Conservation (phyloP, 768 basidiomycete genomes). For the Strobilomyces confusus region DNA sequence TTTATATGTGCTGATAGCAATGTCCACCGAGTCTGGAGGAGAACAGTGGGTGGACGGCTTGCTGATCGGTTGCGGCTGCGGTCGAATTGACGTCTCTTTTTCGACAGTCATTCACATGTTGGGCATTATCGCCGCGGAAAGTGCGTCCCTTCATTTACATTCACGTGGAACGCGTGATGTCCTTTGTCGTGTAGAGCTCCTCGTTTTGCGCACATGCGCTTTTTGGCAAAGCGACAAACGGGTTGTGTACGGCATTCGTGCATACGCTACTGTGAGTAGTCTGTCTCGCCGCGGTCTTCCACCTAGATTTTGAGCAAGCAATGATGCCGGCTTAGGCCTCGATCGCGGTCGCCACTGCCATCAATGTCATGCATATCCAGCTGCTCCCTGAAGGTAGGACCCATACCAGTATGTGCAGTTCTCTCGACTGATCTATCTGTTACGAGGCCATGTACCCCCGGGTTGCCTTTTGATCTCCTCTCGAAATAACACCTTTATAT, state of each 20-base stretch:
- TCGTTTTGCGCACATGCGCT: conserved; percentile 19
- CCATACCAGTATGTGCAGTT: too few species aligned
- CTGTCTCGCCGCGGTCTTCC: neutral
- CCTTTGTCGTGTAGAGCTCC: conserved; percentile 7
- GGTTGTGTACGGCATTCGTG: conserved; percentile 9
- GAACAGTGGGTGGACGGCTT: conserved; percentile 6
- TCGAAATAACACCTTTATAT: conserved; percentile 3
- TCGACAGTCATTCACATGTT: conserved; percentile 7
- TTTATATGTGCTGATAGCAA: neutral
- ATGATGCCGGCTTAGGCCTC: neutral
- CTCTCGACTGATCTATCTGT: neutral
- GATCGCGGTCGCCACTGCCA: neutral
- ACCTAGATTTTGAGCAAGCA: too few species aligned
- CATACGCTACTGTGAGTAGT: conserved; percentile 9
- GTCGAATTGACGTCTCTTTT: neutral
- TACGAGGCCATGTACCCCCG: neutral
- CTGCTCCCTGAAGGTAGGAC: conserved; percentile 3
- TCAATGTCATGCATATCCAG: neutral
- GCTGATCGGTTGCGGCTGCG: neutral
- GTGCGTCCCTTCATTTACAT: neutral
- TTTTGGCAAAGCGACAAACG: conserved; percentile 15
- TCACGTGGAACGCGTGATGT: neutral
- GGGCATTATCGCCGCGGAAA: conserved; percentile 10
- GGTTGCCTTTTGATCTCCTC: neutral
- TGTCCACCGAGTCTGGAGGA: conserved; percentile 1